Conservation (phyloP, 495 filamentous ascomycete genomes). For the Tirmania nivea region DNA sequence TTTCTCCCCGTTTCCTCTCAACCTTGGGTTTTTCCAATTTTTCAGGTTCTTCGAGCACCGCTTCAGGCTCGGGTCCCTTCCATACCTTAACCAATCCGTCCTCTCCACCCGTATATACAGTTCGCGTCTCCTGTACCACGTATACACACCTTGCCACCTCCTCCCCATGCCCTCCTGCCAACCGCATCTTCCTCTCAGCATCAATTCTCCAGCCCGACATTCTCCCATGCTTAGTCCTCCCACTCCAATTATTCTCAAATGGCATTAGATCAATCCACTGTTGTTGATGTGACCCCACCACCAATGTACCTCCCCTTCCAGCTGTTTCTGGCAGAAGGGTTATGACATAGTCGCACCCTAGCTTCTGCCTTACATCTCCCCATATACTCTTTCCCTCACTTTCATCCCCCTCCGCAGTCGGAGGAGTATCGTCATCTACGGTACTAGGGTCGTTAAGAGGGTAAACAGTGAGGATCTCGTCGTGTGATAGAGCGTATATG, state of each 20-base stretch:
- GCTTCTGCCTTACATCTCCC: constrained; percentile 48
- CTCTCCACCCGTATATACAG: constrained; percentile 57
- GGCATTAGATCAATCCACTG: constrained; percentile 47
- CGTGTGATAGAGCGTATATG: constrained; percentile 57
- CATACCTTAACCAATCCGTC: constrained; percentile 51
- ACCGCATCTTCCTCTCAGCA: constrained; percentile 35
- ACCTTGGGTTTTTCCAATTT: too few species aligned
- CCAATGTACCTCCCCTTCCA: constrained; percentile 35
- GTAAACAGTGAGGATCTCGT: constrained; percentile 62
- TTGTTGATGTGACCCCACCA: constrained; percentile 38
- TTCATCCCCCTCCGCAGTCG: constrained; percentile 29
- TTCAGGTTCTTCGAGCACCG: too few species aligned
- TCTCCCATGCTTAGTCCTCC: constrained; percentile 4
- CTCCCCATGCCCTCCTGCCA: constrained; percentile 58
- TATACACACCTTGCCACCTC: constrained; percentile 67
- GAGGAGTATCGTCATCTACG: constrained; percentile 30
- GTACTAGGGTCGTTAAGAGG: constrained; percentile 31
- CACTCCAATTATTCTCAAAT: constrained; percentile 17
- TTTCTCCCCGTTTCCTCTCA: too few species aligned
- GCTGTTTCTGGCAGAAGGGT: constrained; percentile 37
- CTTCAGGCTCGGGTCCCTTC: constrained; percentile 22
- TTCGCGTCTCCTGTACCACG: constrained; percentile 43
- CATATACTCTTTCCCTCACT: constrained; percentile 22
- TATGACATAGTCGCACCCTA: constrained; percentile 66
- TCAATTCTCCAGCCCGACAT: constrained; percentile 38